Evolutionary conservation across 192 early-diverging fungal species (phyloP).

Genomic region (Umbelopsis ramanniana): DNA sequence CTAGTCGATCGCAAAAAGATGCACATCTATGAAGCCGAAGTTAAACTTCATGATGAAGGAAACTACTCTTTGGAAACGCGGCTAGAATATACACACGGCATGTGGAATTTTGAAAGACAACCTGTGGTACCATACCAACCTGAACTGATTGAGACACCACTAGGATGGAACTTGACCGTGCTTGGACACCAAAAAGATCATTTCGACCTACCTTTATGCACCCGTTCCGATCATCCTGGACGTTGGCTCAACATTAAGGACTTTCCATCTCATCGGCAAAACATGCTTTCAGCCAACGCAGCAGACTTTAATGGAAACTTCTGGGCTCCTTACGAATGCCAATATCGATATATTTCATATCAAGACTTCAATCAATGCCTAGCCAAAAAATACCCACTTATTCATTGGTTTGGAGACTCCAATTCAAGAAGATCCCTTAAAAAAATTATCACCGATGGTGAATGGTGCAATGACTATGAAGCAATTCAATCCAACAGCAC

Average conservation of each 20-base stretch:
- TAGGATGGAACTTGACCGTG: constrained; percentile 21
- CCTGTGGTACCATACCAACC: constrained; percentile 42
- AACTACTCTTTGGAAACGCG: constrained; percentile 31
- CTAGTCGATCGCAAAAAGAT: constrained; percentile 29
- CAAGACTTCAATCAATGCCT: constrained; percentile 42
- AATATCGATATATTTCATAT: constrained; percentile 39
- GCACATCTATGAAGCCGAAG: constrained; percentile 55
- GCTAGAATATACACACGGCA: constrained; percentile 48
- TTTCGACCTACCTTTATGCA: constrained; percentile 49
- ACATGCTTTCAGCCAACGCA: not conserved
- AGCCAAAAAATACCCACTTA: constrained; percentile 30
- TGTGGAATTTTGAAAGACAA: constrained; percentile 51
- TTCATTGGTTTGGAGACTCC: constrained; percentile 55
- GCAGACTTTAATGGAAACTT: constrained; percentile 40
- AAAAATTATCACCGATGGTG: constrained; percentile 33
- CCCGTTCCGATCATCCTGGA: constrained; percentile 31
- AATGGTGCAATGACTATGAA: not conserved
- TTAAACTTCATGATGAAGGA: constrained; percentile 44
- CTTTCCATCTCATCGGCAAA: too few relatives aligned
- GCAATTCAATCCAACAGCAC: not conserved
- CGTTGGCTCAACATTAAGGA: constrained; percentile 42
- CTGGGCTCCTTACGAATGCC: constrained; percentile 53
- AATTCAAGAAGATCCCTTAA: constrained; percentile 49
- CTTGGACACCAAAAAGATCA: constrained; percentile 28
- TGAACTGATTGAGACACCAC: constrained; percentile 20